These are phyloP conservation scores for Chrysoporthe austroafricana DNA, from an alignment of 2,329 filamentous ascomycete genomes.

Conservation along the genomic window DNA sequence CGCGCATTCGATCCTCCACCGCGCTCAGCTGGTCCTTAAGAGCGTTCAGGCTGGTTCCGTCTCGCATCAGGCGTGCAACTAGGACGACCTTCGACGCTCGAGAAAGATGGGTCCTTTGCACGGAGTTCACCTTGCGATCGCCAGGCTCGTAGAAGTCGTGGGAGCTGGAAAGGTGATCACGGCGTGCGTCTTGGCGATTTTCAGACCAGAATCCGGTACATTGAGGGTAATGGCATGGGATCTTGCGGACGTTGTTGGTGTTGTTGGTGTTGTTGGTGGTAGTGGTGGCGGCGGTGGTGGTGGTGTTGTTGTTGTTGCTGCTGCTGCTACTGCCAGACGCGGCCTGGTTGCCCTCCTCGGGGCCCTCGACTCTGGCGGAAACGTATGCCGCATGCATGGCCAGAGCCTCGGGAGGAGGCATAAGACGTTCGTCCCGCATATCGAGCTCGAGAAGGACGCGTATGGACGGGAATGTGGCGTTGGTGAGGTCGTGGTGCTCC, in stretches of 20 bases:
- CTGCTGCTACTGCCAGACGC: too few relatives aligned
- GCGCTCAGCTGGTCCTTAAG: neutral
- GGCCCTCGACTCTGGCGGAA: neutral
- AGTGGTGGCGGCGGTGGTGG: too few relatives aligned
- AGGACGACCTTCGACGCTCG: neutral
- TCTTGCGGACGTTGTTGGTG: neutral
- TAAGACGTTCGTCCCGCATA: neutral
- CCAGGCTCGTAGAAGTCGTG: slow-evolving; percentile 1
- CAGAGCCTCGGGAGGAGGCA: neutral
- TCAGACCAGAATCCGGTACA: neutral
- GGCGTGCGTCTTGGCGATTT: neutral
- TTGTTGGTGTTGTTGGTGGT: too few relatives aligned
- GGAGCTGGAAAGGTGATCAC: neutral
- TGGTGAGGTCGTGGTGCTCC: neutral
- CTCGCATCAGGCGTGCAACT: neutral
- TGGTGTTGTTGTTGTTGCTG: too few relatives aligned
- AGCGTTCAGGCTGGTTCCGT: neutral
- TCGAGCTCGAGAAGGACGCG: neutral
- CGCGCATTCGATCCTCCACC: neutral
- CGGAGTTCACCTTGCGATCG: neutral
- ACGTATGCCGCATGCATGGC: neutral
- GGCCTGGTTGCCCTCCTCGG: too few relatives aligned
- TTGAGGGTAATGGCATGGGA: neutral
- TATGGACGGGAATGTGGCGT: neutral
- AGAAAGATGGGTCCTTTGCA: neutral